Evolutionary conservation across 2,329 filamentous ascomycete genomes (phyloP), one percentile per base, ranked within the genome.

Genomic region (Penicillium italicum): DNA sequence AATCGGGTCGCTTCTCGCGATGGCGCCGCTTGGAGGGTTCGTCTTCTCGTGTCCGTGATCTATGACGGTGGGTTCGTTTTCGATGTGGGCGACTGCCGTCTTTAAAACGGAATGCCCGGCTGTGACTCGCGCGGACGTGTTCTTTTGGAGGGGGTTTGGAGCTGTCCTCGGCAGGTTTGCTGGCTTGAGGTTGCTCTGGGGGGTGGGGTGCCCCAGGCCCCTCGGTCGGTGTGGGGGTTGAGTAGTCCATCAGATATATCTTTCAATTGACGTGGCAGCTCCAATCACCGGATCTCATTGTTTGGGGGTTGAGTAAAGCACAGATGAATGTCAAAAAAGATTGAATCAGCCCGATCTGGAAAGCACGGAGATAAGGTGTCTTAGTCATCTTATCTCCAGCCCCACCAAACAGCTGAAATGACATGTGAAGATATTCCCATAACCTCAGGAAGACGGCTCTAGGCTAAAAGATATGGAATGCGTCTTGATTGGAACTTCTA

Each of bases 21-120:
- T 61, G 67, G 10, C 55, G 54, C 1, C 67, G 66, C 48, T 72
- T 72, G 16, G 61, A 60, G 24, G 61, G 57, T 34, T 33, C 16
- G 26, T 9, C 5, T 6, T 50, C 51, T 36, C 18, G n/a, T 2
- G 30, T 31, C 37, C 59, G 62, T 11, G 47, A 34, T 14, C 30
- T n/a, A 12, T 50, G 46, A 8, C 37, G 20, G 18, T 49, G 50
- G 7, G 38, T 45, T 12, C 42, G 38, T 10, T 41, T 41, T n/a
- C 55, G 48, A 26, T 62, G 63, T 43, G 65, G 68, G 16, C 57
- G 52, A 40, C 18, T 50, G 5, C 28, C 22, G 5, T 50, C 37
- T 37, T 65, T 65, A 47, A 65, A 64, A 30, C 51, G 51, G 4
- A 54, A 49, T 41, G 10, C 18, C 9, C 45, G 36, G 30, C 18